Conservation (phyloP, 2,329 filamentous ascomycete species). For the Talaromyces rugulosus region DNA sequence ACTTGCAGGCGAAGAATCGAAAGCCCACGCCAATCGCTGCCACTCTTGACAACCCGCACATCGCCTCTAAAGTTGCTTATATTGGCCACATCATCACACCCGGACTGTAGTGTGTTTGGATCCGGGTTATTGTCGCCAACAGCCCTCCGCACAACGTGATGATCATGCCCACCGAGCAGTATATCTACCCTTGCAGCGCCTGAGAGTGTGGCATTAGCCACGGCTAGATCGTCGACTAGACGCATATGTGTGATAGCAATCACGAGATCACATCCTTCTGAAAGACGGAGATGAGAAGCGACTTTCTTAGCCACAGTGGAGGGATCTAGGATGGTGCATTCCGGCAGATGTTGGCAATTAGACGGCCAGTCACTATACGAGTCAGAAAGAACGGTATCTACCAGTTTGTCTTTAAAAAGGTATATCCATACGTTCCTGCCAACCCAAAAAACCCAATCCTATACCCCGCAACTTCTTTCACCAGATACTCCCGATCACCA, state of each 20-base stretch:
- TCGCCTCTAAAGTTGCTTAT: not conserved
- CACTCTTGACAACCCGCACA: not conserved
- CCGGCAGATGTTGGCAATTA: slow-evolving; percentile 16
- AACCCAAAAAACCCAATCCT: slow-evolving; percentile 16
- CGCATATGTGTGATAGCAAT: not conserved
- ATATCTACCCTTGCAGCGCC: not conserved
- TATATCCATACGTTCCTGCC: slow-evolving; percentile 15
- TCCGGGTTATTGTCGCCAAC: not conserved
- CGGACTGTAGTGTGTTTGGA: not conserved
- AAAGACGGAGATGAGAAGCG: not conserved
- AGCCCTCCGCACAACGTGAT: not conserved
- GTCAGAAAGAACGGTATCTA: no score
- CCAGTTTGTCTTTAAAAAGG: no score
- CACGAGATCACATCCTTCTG: not conserved
- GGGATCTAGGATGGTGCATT: not conserved
- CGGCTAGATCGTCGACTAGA: not conserved
- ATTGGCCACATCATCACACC: not conserved
- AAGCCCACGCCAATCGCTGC: not conserved
- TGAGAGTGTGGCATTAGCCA: not conserved
- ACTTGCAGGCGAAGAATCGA: not conserved
- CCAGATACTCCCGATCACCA: slow-evolving; percentile 10
- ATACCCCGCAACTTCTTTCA: slow-evolving; percentile 9
- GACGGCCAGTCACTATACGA: slow-evolving; percentile 17
- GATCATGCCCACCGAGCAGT: not conserved
- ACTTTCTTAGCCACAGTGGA: not conserved